Percentiles rank a stretch among this genome's conserved stretches.
These are phyloP conservation scores for Cyclocybe cylindracea DNA, from an alignment of 768 basidiomycete genomes.

Conservation along the genomic window DNA sequence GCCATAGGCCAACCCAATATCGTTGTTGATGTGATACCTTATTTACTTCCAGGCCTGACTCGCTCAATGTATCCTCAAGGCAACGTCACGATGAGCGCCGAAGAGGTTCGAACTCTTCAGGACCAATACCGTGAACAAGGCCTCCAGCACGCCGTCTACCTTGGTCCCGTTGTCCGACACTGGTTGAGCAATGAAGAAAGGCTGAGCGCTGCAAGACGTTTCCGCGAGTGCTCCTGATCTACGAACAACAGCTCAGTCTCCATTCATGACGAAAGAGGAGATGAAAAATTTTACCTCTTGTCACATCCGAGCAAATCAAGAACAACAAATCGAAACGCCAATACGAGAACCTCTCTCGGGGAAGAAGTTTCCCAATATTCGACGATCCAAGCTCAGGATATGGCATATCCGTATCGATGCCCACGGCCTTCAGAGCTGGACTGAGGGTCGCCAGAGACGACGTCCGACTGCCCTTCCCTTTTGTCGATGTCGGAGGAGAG, in stretches of 20 bases:
- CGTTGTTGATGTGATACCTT: conserved; percentile 49
- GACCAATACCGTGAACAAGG: conserved; percentile 21
- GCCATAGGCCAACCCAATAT: conserved; percentile 46
- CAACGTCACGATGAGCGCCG: conserved; percentile 4
- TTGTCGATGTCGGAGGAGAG: conserved; percentile 6
- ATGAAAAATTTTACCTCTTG: too few species aligned
- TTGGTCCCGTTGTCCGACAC: conserved; percentile 71
- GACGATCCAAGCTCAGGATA: too few species aligned
- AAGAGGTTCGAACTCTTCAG: background rate
- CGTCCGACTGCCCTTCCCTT: background rate
- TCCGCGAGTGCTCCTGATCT: conserved; percentile 65
- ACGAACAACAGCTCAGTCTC: too few species aligned
- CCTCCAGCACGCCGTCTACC: conserved; percentile 42
- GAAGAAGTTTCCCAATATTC: too few species aligned
- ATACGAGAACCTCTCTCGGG: conserved; percentile 87
- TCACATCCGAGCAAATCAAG: conserved; percentile 69
- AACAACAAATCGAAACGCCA: conserved; percentile 93
- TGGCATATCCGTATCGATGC: conserved; percentile 36
- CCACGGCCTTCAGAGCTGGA: conserved; percentile 14
- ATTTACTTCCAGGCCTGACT: conserved; percentile 55
- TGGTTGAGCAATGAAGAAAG: conserved; percentile 75
- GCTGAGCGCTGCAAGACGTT: conserved; percentile 71
- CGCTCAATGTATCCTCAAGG: conserved; percentile 17
- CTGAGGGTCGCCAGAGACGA: conserved; percentile 5
- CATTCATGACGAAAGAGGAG: too few species aligned